phyloP scores from a whole-genome alignment of 495 filamentous ascomycete genomes.

The Pseudoneurospora amorphoporcata region DNA sequence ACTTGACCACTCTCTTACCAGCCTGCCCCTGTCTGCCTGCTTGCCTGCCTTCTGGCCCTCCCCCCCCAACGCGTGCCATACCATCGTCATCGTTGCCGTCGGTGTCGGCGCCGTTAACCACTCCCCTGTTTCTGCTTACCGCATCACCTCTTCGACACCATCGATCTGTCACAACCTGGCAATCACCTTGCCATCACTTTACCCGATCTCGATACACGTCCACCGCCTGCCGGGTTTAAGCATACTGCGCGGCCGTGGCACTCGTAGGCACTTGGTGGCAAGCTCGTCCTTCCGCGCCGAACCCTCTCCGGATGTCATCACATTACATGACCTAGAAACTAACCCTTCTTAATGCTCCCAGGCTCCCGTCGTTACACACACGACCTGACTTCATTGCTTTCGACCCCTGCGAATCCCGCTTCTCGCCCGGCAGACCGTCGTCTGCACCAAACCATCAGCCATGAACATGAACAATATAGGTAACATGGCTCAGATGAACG shows the following conservation, averaged over 20 bases:
- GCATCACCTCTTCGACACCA: not conserved
- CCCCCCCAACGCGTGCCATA: not conserved
- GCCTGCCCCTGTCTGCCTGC: not conserved
- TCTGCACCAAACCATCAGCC: conserved; percentile 19
- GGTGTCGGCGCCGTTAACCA: not conserved
- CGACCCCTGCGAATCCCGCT: conserved; percentile 9
- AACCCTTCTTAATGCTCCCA: not conserved
- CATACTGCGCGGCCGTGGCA: conserved; percentile 5
- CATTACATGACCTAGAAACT: not conserved
- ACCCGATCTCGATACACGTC: not conserved
- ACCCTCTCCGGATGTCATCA: not conserved
- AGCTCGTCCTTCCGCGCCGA: not conserved
- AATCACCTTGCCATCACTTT: not conserved
- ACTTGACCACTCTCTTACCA: not conserved
- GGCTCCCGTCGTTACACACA: not conserved
- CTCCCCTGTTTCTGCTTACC: not conserved
- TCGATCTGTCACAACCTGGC: not conserved
- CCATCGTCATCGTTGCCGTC: not conserved
- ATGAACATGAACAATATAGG: conserved; percentile 53
- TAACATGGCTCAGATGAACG: conserved; percentile 55
- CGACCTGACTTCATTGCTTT: not conserved
- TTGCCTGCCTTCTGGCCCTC: not conserved
- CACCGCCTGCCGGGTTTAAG: conserved; percentile 17
- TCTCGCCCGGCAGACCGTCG: conserved; percentile 17
- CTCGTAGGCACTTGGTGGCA: not conserved